Percentiles rank a stretch among this genome's conserved stretches.
Evolutionary conservation across 2,329 filamentous ascomycete species (phyloP).

Genomic region (Cryphonectria japonica): DNA sequence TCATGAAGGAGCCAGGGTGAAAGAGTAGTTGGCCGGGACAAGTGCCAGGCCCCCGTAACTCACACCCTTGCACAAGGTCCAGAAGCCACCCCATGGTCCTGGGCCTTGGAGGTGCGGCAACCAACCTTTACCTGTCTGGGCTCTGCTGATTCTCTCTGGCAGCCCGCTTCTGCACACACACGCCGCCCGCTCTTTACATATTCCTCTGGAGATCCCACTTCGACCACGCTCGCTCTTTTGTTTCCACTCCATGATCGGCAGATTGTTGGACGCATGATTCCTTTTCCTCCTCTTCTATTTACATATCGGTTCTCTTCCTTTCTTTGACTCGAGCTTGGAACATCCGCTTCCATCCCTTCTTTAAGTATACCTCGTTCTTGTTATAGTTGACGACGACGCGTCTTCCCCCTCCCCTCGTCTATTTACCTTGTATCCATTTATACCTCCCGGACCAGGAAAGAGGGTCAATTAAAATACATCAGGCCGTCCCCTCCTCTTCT

Average conservation of each 20-base stretch:
- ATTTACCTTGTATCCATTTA: conserved; percentile 24
- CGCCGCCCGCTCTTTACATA: conserved; percentile 45
- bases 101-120: conserved; percentile 17
- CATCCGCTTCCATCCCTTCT: conserved; percentile 47
- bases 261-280: conserved; percentile 50
- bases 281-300: conserved; percentile 47
- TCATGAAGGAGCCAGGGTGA: conserved; percentile 16
- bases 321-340: conserved; percentile 48
- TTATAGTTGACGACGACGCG: conserved; percentile 36
- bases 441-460: conserved; percentile 23
- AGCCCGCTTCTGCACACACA: conserved; percentile 39
- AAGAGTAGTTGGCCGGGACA: conserved; percentile 13
- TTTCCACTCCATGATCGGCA: conserved; percentile 53
- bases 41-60: conserved; percentile 26
- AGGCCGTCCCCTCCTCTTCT: conserved; percentile 23
- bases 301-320: conserved; percentile 56
- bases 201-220: conserved; percentile 47
- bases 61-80: conserved; percentile 34
- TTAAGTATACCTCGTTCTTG: conserved; percentile 41
- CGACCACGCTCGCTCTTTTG: conserved; percentile 43
- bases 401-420: conserved; percentile 19
- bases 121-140: conserved; percentile 36
- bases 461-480: conserved; percentile 23
- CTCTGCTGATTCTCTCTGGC: conserved; percentile 47
- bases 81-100: conserved; percentile 26